Evolutionary conservation across 2,329 filamentous ascomycete species (phyloP).

Genomic region (Colletotrichum tropicale): DNA sequence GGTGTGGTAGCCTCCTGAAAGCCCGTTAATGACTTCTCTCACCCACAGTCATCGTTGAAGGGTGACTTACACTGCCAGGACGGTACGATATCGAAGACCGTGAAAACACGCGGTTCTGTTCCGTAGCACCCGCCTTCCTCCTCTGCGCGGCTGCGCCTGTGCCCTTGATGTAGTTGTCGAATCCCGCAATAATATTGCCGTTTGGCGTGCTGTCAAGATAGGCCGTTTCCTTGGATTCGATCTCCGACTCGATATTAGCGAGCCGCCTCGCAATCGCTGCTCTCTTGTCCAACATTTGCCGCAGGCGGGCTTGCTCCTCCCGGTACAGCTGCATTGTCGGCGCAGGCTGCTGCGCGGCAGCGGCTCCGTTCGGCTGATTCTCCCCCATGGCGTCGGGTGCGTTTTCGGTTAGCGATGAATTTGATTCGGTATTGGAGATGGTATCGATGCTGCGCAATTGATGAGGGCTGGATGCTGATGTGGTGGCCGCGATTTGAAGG

Average conservation of each 20-base stretch:
- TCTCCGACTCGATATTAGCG: slow-evolving; percentile 71
- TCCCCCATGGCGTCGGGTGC: slow-evolving; percentile 10
- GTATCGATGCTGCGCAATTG: background rate
- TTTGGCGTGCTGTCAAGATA: slow-evolving; percentile 90
- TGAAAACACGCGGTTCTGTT: slow-evolving; percentile 77
- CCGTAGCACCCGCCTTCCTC: slow-evolving; percentile 67
- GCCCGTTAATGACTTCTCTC: background rate
- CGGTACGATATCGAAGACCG: slow-evolving; percentile 68
- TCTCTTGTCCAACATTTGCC: slow-evolving; percentile 49
- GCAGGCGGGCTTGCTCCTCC: slow-evolving; percentile 52
- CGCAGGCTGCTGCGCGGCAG: slow-evolving; percentile 26
- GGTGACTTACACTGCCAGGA: slow-evolving; percentile 27
- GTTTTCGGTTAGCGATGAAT: background rate
- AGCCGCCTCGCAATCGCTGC: slow-evolving; percentile 35
- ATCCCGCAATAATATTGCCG: slow-evolving; percentile 97
- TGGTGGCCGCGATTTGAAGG: background rate
- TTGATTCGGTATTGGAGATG: background rate
- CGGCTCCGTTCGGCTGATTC: slow-evolving; percentile 8
- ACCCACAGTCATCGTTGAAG: background rate
- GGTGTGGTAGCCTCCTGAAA: slow-evolving; percentile 47
- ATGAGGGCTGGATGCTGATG: background rate
- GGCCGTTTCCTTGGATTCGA: slow-evolving; percentile 80
- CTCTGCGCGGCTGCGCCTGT: slow-evolving; percentile 67
- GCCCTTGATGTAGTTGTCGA: slow-evolving; percentile 98
- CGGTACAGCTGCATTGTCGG: slow-evolving; percentile 52